Conservation (phyloP, 169 alveolate species). For the Eimeria maxima region DNA sequence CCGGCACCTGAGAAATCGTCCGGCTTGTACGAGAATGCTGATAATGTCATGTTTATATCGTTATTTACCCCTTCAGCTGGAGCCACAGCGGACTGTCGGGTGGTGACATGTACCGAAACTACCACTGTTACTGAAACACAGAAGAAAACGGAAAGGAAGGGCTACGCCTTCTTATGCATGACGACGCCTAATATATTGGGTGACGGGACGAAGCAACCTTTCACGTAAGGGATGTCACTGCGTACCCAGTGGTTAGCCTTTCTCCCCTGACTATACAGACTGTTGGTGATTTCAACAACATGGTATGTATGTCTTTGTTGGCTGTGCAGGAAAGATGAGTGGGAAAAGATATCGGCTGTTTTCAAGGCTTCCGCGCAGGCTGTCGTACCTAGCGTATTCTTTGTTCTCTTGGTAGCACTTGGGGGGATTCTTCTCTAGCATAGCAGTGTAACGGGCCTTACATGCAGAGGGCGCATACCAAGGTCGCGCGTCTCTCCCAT, state of each 20-base stretch:
- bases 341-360: not conserved
- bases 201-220: not conserved
- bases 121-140: not conserved
- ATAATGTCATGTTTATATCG: not conserved
- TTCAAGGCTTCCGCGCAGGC: not conserved
- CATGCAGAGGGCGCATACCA: not conserved
- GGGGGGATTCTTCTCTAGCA: not conserved
- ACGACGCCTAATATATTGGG: not conserved
- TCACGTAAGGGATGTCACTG: not conserved
- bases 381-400: not conserved
- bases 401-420: not conserved
- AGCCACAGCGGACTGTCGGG: not conserved
- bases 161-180: not conserved
- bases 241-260: not conserved
- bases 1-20: not conserved
- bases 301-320: not conserved
- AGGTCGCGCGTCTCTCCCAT: not conserved
- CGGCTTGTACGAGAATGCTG: not conserved
- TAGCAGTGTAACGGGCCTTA: not conserved
- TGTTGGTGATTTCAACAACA: not conserved
- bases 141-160: not conserved
- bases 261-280: not conserved
- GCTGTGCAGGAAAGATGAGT: not conserved
- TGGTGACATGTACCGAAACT: slow-evolving; percentile 8
- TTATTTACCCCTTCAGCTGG: not conserved